These are phyloP conservation scores for Pyricularia sp. DNA, from an alignment of 2,329 filamentous ascomycete species.

Conservation along the genomic window DNA sequence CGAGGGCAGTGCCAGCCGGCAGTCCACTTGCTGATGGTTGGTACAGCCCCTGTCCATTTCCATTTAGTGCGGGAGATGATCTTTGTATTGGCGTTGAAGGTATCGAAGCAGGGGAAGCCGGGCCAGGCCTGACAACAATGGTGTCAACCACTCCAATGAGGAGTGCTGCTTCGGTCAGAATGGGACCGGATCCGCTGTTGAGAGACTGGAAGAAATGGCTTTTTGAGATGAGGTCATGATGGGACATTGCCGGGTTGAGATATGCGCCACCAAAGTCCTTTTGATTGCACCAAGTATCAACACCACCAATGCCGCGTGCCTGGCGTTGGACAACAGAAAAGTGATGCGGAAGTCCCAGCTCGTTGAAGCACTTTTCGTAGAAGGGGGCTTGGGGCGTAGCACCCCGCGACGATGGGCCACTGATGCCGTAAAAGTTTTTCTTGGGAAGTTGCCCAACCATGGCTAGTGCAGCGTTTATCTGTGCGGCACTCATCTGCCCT, in stretches of 20 bases:
- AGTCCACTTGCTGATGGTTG: constrained; percentile 18
- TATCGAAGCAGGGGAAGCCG: constrained; percentile 24
- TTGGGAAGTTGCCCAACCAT: constrained; percentile 74
- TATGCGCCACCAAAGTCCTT: constrained; percentile 75
- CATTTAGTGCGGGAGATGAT: constrained; percentile 24
- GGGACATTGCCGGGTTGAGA: constrained; percentile 61
- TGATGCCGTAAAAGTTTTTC: constrained; percentile 73
- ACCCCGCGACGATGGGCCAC: constrained; percentile 53
- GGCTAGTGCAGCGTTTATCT: constrained; percentile 73
- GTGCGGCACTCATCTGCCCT: constrained; percentile 74
- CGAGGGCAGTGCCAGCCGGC: constrained; percentile 43
- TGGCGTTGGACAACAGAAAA: constrained; percentile 67
- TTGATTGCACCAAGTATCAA: constrained; percentile 65
- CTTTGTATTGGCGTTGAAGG: not conserved
- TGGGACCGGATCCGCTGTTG: constrained; percentile 41
- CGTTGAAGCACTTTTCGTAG: constrained; percentile 76
- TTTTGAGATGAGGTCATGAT: constrained; percentile 50
- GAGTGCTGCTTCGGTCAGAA: constrained; percentile 65
- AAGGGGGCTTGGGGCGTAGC: constrained; percentile 69
- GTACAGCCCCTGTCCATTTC: constrained; percentile 5
- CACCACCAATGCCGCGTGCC: constrained; percentile 35
- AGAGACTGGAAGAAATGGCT: constrained; percentile 38
- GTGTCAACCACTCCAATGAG: constrained; percentile 78
- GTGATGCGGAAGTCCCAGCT: constrained; percentile 76
- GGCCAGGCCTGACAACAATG: constrained; percentile 53